Conservation (phyloP, 768 basidiomycete genomes). For the Suillus subaureus region DNA sequence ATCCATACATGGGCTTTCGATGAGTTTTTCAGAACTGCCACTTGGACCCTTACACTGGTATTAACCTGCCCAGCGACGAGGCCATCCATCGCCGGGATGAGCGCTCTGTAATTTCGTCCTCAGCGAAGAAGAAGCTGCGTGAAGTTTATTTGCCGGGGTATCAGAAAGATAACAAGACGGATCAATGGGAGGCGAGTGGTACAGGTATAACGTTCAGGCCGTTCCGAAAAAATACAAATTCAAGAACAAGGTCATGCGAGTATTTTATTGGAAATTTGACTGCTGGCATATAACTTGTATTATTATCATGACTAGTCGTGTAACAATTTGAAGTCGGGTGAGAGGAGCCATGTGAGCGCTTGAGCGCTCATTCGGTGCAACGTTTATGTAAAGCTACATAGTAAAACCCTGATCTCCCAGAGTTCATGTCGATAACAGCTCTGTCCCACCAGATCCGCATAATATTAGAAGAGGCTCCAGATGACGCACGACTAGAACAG, state of each 20-base stretch:
- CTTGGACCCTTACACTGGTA: conserved; percentile 46
- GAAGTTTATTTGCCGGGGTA: conserved; percentile 42
- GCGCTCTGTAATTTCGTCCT: conserved; percentile 35
- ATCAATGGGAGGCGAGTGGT: conserved; percentile 40
- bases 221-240: conserved; percentile 28
- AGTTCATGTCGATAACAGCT: conserved; percentile 36
- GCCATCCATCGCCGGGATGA: conserved; percentile 36
- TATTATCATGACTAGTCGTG: conserved; percentile 1
- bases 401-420: neutral
- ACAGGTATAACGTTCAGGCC: conserved; percentile 38
- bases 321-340: neutral
- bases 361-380: neutral
- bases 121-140: conserved; percentile 36
- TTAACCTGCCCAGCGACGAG: conserved; percentile 36
- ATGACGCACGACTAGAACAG: conserved; percentile 52
- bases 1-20: conserved; percentile 44
- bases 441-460: conserved; percentile 56
- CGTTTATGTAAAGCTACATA: neutral
- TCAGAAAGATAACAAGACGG: conserved; percentile 37
- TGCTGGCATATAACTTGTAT: neutral
- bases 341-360: neutral
- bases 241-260: neutral
- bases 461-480: conserved; percentile 54
- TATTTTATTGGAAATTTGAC: neutral
- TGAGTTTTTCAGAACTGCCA: conserved; percentile 40